Conservation (phyloP, 139 green algal genomes). For the Closterium sp. region DNA sequence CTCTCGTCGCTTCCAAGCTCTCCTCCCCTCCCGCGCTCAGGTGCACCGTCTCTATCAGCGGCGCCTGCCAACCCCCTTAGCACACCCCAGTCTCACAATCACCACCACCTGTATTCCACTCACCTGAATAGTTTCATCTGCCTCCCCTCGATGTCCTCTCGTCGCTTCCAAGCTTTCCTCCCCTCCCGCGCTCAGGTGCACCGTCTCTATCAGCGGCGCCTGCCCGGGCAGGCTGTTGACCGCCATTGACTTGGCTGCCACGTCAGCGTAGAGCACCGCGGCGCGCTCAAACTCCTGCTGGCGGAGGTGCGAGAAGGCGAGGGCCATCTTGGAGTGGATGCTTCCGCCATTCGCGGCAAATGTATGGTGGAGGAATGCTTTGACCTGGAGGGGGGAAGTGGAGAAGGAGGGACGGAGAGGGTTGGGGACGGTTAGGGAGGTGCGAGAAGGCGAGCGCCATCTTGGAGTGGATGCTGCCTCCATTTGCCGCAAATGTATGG, state of each 20-base stretch:
- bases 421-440: background rate
- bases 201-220: slow-evolving; percentile 32
- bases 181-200: slow-evolving; percentile 10
- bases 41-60: slow-evolving; percentile 35
- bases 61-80: slow-evolving; percentile 1
- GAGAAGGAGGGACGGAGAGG: too few species aligned
- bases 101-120: background rate
- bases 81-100: too few species aligned
- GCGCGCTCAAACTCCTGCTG: slow-evolving; percentile 29
- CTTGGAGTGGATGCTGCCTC: slow-evolving; percentile 36
- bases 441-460: slow-evolving; percentile 42
- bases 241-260: slow-evolving; percentile 17
- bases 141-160: slow-evolving; percentile 38
- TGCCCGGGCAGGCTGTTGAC: background rate
- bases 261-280: slow-evolving; percentile 25
- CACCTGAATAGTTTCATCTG: slow-evolving; percentile 46
- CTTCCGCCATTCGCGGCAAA: slow-evolving; percentile 38
- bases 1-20: slow-evolving; percentile 19
- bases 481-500: slow-evolving; percentile 33
- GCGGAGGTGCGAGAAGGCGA: slow-evolving; percentile 29
- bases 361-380: slow-evolving; percentile 30
- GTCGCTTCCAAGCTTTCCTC: slow-evolving; percentile 31
- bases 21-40: slow-evolving; percentile 27
- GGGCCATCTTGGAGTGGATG: slow-evolving; percentile 37
- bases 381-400: background rate